Evolutionary conservation across 2,329 filamentous ascomycete genomes (phyloP), one percentile per base, ranked within the genome.

Genomic region (Microdochium trichocladiopsis): DNA sequence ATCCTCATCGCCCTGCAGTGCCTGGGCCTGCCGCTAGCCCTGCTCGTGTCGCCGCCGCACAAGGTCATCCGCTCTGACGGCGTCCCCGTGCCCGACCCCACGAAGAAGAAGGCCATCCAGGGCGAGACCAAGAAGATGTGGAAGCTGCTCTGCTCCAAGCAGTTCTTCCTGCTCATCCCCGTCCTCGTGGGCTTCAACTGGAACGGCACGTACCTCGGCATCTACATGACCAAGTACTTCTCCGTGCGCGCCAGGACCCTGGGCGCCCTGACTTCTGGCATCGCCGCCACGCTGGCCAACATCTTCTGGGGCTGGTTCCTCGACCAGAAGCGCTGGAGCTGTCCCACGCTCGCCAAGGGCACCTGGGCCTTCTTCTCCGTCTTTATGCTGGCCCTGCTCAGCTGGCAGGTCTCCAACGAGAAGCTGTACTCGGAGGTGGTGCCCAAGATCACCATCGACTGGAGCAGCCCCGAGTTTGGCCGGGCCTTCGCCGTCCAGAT

Each of bases 151-250:
- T 69, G 63, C 51, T 65, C 68, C 43, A 73, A 69, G 56, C 67
- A 76, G 12, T 74, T 79, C 55, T 71, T 69, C 50, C 65, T 80
- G 0, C 61, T 79, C 11, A 68, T 78, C 4, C 76, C 76, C 0
- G 68, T 79, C 16, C 67, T 78, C 18, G 58, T 78, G 0, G 72
- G 74, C 0, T 77, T 76, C 56, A 72, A 76, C 53, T 80, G 76
- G 71, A 79, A 77, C 54, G 62, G 59, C 25, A 76, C 75, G 0
- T 79, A 80, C 24, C 64, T 76, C 22, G 74, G 76, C 6, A 78
- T 77, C 18, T 80, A 79, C 57, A 66, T 79, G 16, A 73, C 76
- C 10, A 73, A 70, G 24, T 79, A 79, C 63, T 78, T 78, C 56
- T 76, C 73, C 3, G 76, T 79, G 2, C 70, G 76, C 2, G 64